phyloP scores from a whole-genome alignment of 1,284 basidiomycete genomes.

The Dichomitus squalens region DNA sequence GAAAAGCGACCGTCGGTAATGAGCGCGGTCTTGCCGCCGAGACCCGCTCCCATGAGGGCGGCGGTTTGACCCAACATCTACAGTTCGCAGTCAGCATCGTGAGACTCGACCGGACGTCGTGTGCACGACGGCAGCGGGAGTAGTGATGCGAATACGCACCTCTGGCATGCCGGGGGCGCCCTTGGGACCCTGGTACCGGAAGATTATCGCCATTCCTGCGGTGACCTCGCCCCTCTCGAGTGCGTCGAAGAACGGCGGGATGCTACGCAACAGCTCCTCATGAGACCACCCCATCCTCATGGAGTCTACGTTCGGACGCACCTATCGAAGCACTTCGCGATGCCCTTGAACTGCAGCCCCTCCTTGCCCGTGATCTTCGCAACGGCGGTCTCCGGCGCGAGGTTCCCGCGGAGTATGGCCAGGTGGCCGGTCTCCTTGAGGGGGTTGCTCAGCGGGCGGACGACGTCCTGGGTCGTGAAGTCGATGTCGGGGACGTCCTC shows the following conservation, averaged over 20 bases:
- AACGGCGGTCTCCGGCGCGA: slow-evolving; percentile 90
- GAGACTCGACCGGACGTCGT: too few species aligned
- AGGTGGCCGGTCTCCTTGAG: slow-evolving; percentile 93
- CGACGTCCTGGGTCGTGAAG: slow-evolving; percentile 83
- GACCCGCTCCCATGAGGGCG: slow-evolving; percentile 90
- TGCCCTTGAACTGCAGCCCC: slow-evolving; percentile 83
- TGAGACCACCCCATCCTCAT: too few species aligned
- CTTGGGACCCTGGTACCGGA: slow-evolving; percentile 96
- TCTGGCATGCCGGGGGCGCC: slow-evolving; percentile 98
- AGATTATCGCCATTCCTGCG: slow-evolving; percentile 83
- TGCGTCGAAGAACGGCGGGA: slow-evolving; percentile 83
- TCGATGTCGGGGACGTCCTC: slow-evolving; percentile 77
- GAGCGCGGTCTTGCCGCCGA: slow-evolving; percentile 88
- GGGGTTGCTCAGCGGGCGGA: slow-evolving; percentile 79
- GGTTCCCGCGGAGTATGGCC: slow-evolving; percentile 88
- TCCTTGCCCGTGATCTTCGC: slow-evolving; percentile 98
- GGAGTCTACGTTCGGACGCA: too few species aligned
- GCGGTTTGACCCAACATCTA: slow-evolving; percentile 80
- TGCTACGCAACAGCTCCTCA: slow-evolving; percentile 41
- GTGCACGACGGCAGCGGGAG: too few species aligned
- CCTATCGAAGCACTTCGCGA: slow-evolving; percentile 79
- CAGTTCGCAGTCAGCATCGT: not conserved
- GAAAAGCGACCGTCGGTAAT: slow-evolving; percentile 98
- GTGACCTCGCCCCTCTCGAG: slow-evolving; percentile 86
- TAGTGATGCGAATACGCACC: slow-evolving; percentile 34